These are phyloP conservation scores for Colletotrichum plurivorum DNA, from an alignment of 2,329 filamentous ascomycete species.

Conservation along the genomic window DNA sequence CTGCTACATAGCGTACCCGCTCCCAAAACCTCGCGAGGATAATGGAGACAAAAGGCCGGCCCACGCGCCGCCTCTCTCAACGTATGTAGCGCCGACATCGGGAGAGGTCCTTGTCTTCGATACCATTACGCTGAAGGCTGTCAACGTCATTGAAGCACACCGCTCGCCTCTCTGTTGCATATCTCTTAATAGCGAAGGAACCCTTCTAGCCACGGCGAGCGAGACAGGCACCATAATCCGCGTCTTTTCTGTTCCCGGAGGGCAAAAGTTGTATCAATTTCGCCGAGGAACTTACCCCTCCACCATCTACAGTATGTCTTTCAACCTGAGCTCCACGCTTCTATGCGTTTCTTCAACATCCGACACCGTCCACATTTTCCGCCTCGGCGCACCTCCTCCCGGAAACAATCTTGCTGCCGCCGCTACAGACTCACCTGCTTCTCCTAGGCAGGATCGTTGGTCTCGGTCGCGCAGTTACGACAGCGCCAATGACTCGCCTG, in stretches of 20 bases:
- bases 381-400: slow-evolving; percentile 70
- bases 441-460: slow-evolving; percentile 66
- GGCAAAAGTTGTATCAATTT: slow-evolving; percentile 96
- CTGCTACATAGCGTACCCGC: slow-evolving; percentile 94
- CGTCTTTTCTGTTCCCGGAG: slow-evolving; percentile 92
- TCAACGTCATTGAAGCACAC: slow-evolving; percentile 96
- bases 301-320: slow-evolving; percentile 98
- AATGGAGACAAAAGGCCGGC: slow-evolving; percentile 73
- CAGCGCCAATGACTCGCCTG: slow-evolving; percentile 67
- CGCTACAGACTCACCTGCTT: slow-evolving; percentile 54
- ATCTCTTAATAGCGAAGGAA: slow-evolving; percentile 92
- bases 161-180: slow-evolving; percentile 92
- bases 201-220: slow-evolving; percentile 91
- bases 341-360: slow-evolving; percentile 96
- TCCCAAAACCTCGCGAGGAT: slow-evolving; percentile 80
- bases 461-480: slow-evolving; percentile 68
- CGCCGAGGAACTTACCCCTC: slow-evolving; percentile 95
- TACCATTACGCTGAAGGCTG: slow-evolving; percentile 87
- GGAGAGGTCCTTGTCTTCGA: slow-evolving; percentile 96
- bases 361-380: slow-evolving; percentile 97
- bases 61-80: slow-evolving; percentile 86
- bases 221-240: slow-evolving; percentile 98
- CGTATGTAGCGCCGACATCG: slow-evolving; percentile 85
- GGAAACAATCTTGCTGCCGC: slow-evolving; percentile 50
- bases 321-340: slow-evolving; percentile 93